A percentile compares a stretch with the other conserved stretches of the same genome.
phyloP scores from a whole-genome alignment of 2,329 filamentous ascomycete genomes.

The Tolypocladium paradoxum region DNA sequence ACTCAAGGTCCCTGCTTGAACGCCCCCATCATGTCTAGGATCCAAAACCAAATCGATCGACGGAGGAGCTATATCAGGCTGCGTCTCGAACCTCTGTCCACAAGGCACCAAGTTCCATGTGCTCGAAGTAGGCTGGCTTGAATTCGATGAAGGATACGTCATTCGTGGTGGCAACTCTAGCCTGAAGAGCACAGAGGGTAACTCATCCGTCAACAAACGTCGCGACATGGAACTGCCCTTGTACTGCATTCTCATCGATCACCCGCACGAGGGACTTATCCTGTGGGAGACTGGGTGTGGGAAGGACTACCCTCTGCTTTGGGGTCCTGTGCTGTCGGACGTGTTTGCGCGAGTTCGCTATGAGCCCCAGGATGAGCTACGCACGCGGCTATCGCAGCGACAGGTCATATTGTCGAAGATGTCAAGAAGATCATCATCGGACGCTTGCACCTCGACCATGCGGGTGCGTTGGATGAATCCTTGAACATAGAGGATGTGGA shows the following conservation, averaged over 20 bases:
- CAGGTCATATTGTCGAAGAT: neutral
- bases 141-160: neutral
- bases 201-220: neutral
- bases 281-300: neutral
- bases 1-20: no score
- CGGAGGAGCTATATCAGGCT: neutral
- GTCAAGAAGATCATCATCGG: neutral
- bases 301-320: neutral
- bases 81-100: neutral
- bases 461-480: neutral
- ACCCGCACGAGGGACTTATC: neutral
- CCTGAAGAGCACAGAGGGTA: neutral
- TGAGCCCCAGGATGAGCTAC: neutral
- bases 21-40: neutral
- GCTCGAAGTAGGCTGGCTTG: neutral
- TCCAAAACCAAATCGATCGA: neutral
- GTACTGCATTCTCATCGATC: neutral
- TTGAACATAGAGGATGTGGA: neutral
- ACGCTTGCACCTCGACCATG: neutral
- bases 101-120: neutral
- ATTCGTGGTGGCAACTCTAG: neutral
- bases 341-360: neutral
- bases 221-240: neutral
- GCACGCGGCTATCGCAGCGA: neutral
- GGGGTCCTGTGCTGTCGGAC: neutral